phyloP scores from a whole-genome alignment of 2,329 filamentous ascomycete genomes.

The Emergomyces africanus region DNA sequence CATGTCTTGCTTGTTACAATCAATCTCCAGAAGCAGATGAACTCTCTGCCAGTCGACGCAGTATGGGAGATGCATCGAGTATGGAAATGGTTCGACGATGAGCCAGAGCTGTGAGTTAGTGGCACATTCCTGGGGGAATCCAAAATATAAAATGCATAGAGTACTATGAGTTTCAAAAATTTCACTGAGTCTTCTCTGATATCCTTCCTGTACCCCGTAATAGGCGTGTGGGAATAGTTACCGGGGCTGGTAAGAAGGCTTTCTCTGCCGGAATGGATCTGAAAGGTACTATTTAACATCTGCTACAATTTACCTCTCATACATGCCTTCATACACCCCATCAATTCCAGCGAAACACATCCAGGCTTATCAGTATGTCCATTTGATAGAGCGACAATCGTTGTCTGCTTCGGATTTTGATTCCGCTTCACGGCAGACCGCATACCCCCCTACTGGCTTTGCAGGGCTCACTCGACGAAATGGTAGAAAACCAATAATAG shows the following conservation, averaged over 20 bases:
- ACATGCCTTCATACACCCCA: background rate
- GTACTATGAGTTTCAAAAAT: background rate
- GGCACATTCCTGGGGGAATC: background rate
- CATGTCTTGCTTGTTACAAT: constrained; percentile 35
- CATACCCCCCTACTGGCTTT: constrained; percentile 38
- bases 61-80: constrained; percentile 27
- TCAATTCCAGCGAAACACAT: background rate
- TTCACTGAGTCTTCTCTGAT: background rate
- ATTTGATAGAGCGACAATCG: constrained; percentile 19
- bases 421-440: constrained; percentile 14
- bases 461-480: constrained; percentile 42
- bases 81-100: constrained; percentile 30
- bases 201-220: constrained; percentile 30
- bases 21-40: constrained; percentile 27
- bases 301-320: constrained; percentile 19
- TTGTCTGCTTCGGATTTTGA: constrained; percentile 13
- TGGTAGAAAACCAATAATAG: constrained; percentile 61
- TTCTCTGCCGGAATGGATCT: constrained; percentile 35
- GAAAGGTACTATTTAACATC: constrained; percentile 35
- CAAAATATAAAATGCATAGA: background rate
- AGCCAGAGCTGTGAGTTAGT: constrained; percentile 22
- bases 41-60: constrained; percentile 26
- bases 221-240: constrained; percentile 33
- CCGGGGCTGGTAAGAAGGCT: constrained; percentile 29
- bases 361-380: background rate